A percentile compares a stretch with the other conserved stretches of the same genome.
Evolutionary conservation across 108 stramenopile genomes (phyloP).

Genomic region (Nitzschia sp.): DNA sequence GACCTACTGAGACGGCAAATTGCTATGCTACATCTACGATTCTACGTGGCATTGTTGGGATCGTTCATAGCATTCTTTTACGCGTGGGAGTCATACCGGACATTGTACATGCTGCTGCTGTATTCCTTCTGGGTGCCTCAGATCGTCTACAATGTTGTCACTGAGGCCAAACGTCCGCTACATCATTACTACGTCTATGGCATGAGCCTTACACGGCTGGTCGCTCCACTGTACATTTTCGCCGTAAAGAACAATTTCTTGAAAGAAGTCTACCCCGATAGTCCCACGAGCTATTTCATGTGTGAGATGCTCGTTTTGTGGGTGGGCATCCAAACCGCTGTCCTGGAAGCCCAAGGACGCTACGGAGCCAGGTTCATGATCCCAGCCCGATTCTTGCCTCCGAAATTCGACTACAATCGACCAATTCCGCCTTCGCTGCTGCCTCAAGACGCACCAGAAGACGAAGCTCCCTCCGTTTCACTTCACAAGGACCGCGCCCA

Average conservation of each 20-base stretch:
- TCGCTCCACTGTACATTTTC: constrained; percentile 93
- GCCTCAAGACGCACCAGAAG: constrained; percentile 14
- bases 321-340: constrained; percentile 82
- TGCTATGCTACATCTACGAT: constrained; percentile 83
- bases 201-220: constrained; percentile 82
- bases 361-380: constrained; percentile 94
- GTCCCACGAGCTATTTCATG: constrained; percentile 56
- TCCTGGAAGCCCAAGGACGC: constrained; percentile 77
- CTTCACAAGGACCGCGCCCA: constrained; percentile 16
- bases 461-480: constrained; percentile 13
- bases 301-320: constrained; percentile 78
- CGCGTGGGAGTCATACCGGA: constrained; percentile 35
- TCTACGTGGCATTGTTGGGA: constrained; percentile 82
- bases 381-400: constrained; percentile 88
- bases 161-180: constrained; percentile 82
- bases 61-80: constrained; percentile 76
- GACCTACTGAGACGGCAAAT: constrained; percentile 75
- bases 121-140: constrained; percentile 98
- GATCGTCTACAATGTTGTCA: constrained; percentile 83
- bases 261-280: constrained; percentile 79
- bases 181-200: constrained; percentile 86
- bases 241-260: constrained; percentile 87
- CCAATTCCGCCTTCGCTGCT: constrained; percentile 81
- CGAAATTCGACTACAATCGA: constrained; percentile 93
- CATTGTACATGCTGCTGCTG: constrained; percentile 67